Evolutionary conservation across 1,284 basidiomycete genomes (phyloP).

Genomic region (Pterulicium gracile): DNA sequence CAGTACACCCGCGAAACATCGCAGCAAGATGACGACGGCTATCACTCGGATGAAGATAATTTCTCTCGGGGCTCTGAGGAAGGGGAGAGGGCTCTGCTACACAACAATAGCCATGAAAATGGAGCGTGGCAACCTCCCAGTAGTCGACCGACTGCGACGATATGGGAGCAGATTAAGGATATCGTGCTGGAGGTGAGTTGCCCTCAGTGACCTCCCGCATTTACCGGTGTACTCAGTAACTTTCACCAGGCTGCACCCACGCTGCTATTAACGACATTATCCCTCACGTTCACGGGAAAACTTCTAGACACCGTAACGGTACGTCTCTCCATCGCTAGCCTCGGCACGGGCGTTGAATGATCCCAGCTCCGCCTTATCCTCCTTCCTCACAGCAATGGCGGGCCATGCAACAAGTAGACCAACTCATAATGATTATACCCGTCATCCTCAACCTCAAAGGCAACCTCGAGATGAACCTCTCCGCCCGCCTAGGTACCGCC

Average conservation of each 20-base stretch:
- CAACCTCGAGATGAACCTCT: constrained; percentile 92
- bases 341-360: not conserved
- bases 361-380: not conserved
- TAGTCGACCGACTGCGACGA: not conserved
- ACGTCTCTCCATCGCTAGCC: not conserved
- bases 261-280: constrained; percentile 2
- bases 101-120: not conserved
- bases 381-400: constrained; percentile 64
- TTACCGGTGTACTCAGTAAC: constrained; percentile 6
- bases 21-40: not conserved
- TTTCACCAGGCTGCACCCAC: not conserved
- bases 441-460: constrained; percentile 95
- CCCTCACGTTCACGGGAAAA: not conserved
- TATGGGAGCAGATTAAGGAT: constrained; percentile 1
- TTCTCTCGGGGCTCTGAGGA: not conserved
- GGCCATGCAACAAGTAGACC: constrained; percentile 84
- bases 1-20: not conserved
- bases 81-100: not conserved
- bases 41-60: not conserved
- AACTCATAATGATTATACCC: constrained; percentile 94
- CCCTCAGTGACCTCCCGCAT: not conserved
- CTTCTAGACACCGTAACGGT: constrained; percentile 4
- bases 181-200: not conserved
- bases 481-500: constrained; percentile 65
- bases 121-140: not conserved